These are phyloP conservation scores for Flaveria bidentis DNA, from an alignment of 129 eudicot genomes.

Conservation along the genomic window DNA sequence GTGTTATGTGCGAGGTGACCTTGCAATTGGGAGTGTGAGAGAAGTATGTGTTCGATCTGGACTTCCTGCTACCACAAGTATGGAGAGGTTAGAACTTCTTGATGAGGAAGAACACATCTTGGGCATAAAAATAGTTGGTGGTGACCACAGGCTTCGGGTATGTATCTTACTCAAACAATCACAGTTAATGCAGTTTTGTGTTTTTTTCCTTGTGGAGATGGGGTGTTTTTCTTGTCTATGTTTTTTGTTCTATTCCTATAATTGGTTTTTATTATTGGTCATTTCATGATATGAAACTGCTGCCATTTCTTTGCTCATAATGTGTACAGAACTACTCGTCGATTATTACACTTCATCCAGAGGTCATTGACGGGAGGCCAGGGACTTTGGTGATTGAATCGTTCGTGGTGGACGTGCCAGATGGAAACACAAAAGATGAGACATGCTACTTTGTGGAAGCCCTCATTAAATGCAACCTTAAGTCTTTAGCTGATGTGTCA, in stretches of 20 bases:
- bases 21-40: constrained; percentile 79
- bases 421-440: constrained; percentile 87
- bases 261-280: neutral
- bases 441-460: constrained; percentile 95
- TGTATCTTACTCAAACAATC: constrained; percentile 1
- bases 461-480: constrained; percentile 86
- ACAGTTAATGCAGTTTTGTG: neutral
- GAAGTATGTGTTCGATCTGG: constrained; percentile 93
- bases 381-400: constrained; percentile 93
- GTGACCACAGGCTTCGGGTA: constrained; percentile 96
- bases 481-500: constrained; percentile 88
- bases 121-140: constrained; percentile 83
- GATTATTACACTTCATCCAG: constrained; percentile 85
- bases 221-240: neutral
- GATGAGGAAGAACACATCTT: constrained; percentile 84
- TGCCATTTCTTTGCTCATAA: neutral
- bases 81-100: constrained; percentile 85
- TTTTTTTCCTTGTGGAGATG: neutral
- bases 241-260: neutral
- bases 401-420: constrained; percentile 94
- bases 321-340: constrained; percentile 86
- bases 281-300: neutral
- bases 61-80: constrained; percentile 96
- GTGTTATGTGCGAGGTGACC: constrained; percentile 75
- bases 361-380: constrained; percentile 76